Base-by-base conservation (phyloP, 495 filamentous ascomycete genomes). In the Wilcoxina mikolae region DNA sequence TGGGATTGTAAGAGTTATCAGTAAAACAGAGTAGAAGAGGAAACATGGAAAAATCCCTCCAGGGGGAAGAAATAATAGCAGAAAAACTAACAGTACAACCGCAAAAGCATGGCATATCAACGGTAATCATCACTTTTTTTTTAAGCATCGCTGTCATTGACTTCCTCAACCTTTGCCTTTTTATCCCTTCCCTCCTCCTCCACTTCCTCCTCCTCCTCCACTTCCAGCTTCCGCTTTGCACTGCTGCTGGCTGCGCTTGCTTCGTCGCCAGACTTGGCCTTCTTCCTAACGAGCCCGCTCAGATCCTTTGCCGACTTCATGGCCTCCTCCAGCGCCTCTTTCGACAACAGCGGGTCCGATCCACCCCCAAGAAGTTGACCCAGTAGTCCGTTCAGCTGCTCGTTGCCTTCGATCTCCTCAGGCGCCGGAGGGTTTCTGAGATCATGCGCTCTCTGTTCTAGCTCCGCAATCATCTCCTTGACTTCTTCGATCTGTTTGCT, bases 381-480 rank as follows among this genome's bases (percentile, higher is more conserved):
- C 5, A 94, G 71, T 22, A 93, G 72, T n/a, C 86, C 81, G 49
- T 73, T 70, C 17, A 85, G 67, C 17, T 73, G 62, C 27, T 75
- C 70, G 56, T 57, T 24, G 3, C 55, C 57, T 42, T 65, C 63
- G 10, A 59, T 24, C 27, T 65, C 58, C 9, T 54, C 18, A 11
- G 41, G 25, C 28, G 43, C 54, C 56, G 56, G 56, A 53, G 58
- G 60, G 58, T 58, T 54, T 7, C 47, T 0, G 17, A 50, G 58
- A 39, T 49, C 56, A 17, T 52, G 74, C 73, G 84, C 81, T 65
- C 83, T 71, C 69, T 83, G 79, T 71, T 93, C 81, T 86, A 94
- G 90, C 60, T 94, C 87, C 38, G 73, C 75, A 33, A 94, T 75
- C 51, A 95, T 81, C 33, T 94, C 88, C 68, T 85, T 89, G 27